Evolutionary conservation across 257 asterid genomes (phyloP).

Genomic region (Jasminum sambac): DNA sequence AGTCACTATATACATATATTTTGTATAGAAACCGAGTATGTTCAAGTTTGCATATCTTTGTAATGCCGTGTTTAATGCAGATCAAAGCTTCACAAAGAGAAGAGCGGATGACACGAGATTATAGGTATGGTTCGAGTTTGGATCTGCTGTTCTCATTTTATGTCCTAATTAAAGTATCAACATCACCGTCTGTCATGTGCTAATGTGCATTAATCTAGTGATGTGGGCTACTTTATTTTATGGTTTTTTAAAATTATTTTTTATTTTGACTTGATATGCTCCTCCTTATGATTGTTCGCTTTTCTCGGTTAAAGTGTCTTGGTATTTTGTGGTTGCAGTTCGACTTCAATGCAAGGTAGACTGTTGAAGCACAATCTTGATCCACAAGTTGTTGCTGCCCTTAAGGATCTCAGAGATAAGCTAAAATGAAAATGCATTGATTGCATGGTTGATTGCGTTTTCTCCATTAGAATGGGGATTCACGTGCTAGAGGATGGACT

Average conservation of each 20-base stretch:
- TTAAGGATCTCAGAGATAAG: constrained; percentile 85
- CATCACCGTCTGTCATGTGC: too few species aligned
- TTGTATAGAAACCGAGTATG: background rate
- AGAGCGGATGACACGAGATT: constrained; percentile 77
- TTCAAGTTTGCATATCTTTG: constrained; percentile 23
- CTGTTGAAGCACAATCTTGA: constrained; percentile 93
- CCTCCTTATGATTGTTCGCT: too few species aligned
- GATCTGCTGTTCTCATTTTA: too few species aligned
- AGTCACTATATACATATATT: background rate
- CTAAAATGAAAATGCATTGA: constrained; percentile 46
- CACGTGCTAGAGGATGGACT: too few species aligned
- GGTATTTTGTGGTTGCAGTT: constrained; percentile 42
- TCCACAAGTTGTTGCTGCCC: constrained; percentile 82
- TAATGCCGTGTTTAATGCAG: constrained; percentile 56
- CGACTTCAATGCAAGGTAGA: constrained; percentile 89
- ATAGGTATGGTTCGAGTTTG: constrained; percentile 41
- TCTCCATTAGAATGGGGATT: too few species aligned
- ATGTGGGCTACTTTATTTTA: too few species aligned
- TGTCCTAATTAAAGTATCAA: too few species aligned
- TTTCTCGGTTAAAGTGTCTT: background rate
- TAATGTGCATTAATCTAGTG: too few species aligned
- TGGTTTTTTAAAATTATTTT: too few species aligned
- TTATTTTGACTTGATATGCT: too few species aligned
- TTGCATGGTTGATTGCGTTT: background rate
- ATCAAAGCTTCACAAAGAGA: constrained; percentile 89